A percentile compares a stretch with the other conserved stretches of the same genome.
Conservation (phyloP, 1,284 basidiomycete genomes). For the Inonotus hispidus region DNA sequence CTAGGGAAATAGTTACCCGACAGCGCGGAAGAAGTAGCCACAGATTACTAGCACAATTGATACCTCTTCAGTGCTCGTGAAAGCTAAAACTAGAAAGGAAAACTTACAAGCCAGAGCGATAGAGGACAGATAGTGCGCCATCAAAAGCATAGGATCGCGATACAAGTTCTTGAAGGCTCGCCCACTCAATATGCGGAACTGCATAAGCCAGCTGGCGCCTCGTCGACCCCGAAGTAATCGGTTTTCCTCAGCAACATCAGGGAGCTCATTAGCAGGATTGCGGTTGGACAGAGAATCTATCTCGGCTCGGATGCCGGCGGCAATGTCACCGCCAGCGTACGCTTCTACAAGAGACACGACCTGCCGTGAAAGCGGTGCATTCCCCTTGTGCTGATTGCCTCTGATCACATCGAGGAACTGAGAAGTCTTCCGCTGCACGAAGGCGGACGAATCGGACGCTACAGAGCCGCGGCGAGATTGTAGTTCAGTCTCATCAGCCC, state of each 20-base stretch:
- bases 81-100: conserved; percentile 7
- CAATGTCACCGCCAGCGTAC: conserved; percentile 65
- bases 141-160: conserved; percentile 87
- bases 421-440: conserved; percentile 72
- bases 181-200: conserved; percentile 90
- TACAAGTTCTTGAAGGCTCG: conserved; percentile 98
- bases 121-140: conserved; percentile 85
- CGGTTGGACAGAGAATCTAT: conserved; percentile 36
- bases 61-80: conserved; percentile 7
- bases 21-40: conserved; percentile 75
- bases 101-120: conserved; percentile 75
- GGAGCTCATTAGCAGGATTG: conserved; percentile 40
- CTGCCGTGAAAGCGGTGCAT: conserved; percentile 51
- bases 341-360: conserved; percentile 72
- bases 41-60: conserved; percentile 58
- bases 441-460: conserved; percentile 43
- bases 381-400: conserved; percentile 25
- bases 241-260: conserved; percentile 62
- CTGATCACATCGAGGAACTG: conserved; percentile 68
- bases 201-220: conserved; percentile 81
- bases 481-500: conserved; percentile 50
- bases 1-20: conserved; percentile 46
- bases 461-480: conserved; percentile 42
- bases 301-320: conserved; percentile 59
- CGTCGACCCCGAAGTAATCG: conserved; percentile 70